Conservation (phyloP, 495 filamentous ascomycete genomes). For the Hypoxylon lenormandii region DNA sequence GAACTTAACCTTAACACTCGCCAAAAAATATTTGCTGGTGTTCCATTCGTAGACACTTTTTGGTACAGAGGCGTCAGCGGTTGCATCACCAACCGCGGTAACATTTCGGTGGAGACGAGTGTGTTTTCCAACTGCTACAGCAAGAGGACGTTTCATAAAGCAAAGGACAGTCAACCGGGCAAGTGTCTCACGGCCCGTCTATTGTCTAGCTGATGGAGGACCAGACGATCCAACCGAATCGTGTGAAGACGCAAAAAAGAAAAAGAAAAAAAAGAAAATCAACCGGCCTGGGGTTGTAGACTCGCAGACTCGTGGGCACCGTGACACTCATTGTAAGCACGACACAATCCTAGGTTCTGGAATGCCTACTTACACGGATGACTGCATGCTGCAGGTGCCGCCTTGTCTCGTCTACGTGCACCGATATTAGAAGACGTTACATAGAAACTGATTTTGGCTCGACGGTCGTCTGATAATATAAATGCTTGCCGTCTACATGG, state of each 20-base stretch:
- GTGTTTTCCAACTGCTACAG: constrained; percentile 17
- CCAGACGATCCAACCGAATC: constrained; percentile 37
- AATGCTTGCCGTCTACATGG: constrained; percentile 10
- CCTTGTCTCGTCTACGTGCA: constrained; percentile 44
- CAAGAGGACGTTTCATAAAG: constrained; percentile 30
- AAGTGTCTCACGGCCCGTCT: constrained; percentile 34
- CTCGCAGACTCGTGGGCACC: constrained; percentile 33
- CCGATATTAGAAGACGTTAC: constrained; percentile 18
- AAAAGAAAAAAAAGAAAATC: constrained; percentile 11
- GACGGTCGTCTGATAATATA: constrained; percentile 20
- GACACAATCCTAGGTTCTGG: constrained; percentile 48
- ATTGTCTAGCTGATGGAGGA: constrained; percentile 23
- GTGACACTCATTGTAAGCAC: constrained; percentile 44
- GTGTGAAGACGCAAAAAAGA: constrained; percentile 34
- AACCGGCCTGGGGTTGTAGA: constrained; percentile 30
- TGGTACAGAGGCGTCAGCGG: constrained; percentile 47
- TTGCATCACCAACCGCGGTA: constrained; percentile 48
- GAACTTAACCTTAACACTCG: constrained; percentile 40
- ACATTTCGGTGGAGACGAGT: constrained; percentile 43
- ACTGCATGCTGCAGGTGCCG: constrained; percentile 42
- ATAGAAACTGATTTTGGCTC: constrained; percentile 34
- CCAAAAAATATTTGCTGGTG: constrained; percentile 41
- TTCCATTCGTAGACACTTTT: constrained; percentile 38
- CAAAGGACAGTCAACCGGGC: constrained; percentile 32
- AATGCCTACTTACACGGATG: constrained; percentile 42